Conservation (phyloP, 257 asterid genomes). For the Petunia secreta region DNA sequence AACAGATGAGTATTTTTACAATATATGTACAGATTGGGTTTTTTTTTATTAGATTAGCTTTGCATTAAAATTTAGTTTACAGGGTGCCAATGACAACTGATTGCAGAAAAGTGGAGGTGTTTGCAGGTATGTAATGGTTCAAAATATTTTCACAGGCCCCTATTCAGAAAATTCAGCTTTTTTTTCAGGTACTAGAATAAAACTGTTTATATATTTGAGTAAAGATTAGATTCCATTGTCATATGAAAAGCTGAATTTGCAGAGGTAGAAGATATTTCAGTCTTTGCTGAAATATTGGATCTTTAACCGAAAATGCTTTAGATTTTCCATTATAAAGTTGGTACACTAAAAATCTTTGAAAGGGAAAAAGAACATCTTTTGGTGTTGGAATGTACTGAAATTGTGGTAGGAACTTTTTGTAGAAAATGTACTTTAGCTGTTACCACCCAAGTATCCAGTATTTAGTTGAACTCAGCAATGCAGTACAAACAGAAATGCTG, state of each 20-base stretch:
- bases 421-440: conserved; percentile 4
- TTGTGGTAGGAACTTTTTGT: background rate
- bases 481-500: background rate
- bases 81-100: background rate
- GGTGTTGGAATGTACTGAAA: background rate
- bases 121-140: conserved; percentile 18
- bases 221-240: background rate
- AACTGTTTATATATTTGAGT: background rate
- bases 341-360: background rate
- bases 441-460: background rate
- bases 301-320: background rate
- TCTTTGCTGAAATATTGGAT: background rate
- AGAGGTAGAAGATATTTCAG: background rate
- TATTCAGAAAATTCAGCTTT: background rate
- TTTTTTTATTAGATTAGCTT: background rate
- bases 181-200: background rate
- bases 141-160: background rate
- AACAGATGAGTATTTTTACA: conserved; percentile 17
- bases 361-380: background rate
- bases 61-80: background rate
- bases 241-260: background rate
- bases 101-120: conserved; percentile 2
- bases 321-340: background rate
- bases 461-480: conserved; percentile 12
- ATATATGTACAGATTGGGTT: background rate